phyloP scores from a whole-genome alignment of 2,329 filamentous ascomycete genomes.

The Ophiostoma himal-ulmi region DNA sequence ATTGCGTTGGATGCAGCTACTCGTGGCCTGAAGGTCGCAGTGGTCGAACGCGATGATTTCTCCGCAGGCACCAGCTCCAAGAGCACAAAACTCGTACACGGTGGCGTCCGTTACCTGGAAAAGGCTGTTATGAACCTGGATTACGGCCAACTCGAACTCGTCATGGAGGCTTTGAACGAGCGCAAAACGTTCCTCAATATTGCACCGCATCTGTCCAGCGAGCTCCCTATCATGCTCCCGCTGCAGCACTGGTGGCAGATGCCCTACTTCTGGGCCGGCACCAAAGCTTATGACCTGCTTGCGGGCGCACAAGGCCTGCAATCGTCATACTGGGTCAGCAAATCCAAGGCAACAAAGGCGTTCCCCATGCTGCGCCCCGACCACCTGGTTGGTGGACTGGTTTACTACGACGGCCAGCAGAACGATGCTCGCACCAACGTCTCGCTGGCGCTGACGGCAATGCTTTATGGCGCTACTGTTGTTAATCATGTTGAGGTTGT shows the following conservation, averaged over 20 bases:
- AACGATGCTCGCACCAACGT: slow-evolving; percentile 88
- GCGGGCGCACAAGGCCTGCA: slow-evolving; percentile 78
- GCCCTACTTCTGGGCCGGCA: slow-evolving; percentile 65
- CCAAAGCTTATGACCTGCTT: slow-evolving; percentile 74
- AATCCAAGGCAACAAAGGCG: slow-evolving; percentile 67
- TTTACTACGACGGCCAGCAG: slow-evolving; percentile 83
- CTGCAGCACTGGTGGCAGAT: slow-evolving; percentile 79
- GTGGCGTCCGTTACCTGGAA: slow-evolving; percentile 77
- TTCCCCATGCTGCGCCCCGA: slow-evolving; percentile 73
- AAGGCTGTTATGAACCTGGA: slow-evolving; percentile 83
- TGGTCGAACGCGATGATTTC: slow-evolving; percentile 80
- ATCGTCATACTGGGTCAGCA: slow-evolving; percentile 74
- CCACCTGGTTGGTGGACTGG: slow-evolving; percentile 63
- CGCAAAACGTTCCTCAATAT: slow-evolving; percentile 78
- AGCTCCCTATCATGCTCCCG: slow-evolving; percentile 78
- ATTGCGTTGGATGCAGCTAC: slow-evolving; percentile 78
- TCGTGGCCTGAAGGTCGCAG: slow-evolving; percentile 69
- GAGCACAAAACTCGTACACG: slow-evolving; percentile 81
- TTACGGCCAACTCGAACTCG: slow-evolving; percentile 74
- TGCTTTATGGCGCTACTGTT: slow-evolving; percentile 71
- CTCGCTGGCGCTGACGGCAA: slow-evolving; percentile 72
- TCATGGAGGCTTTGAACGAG: slow-evolving; percentile 75
- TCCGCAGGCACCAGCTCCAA: slow-evolving; percentile 77
- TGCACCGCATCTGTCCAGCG: slow-evolving; percentile 72
- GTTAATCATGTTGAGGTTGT: slow-evolving; percentile 74